These are phyloP conservation scores for Trypethelium eluteriae DNA, from an alignment of 495 filamentous ascomycete species.

Conservation along the genomic window DNA sequence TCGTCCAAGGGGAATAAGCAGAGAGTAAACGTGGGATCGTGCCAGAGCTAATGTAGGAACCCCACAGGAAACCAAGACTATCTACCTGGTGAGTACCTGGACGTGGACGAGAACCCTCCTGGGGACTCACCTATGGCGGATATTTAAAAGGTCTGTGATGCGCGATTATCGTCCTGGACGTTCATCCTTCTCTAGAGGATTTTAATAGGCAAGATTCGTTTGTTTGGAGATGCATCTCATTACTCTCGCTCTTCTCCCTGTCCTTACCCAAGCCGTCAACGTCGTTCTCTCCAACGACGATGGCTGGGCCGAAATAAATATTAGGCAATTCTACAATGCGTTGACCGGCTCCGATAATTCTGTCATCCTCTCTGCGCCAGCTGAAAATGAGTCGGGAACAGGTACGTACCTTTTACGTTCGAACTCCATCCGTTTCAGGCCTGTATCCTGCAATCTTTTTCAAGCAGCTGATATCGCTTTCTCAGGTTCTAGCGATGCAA, in stretches of 20 bases:
- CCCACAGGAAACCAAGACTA: not conserved
- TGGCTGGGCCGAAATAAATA: slow-evolving; percentile 63
- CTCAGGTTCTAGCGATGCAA: slow-evolving; percentile 46
- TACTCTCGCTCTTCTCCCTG: slow-evolving; percentile 29
- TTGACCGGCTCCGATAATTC: slow-evolving; percentile 48
- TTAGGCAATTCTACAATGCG: slow-evolving; percentile 48
- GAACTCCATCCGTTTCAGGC: not conserved
- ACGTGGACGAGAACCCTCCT: not conserved
- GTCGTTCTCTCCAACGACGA: slow-evolving; percentile 64
- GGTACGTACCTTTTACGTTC: slow-evolving; percentile 35
- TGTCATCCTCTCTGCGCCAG: slow-evolving; percentile 55
- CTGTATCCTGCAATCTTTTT: not conserved
- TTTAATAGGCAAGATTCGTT: not conserved
- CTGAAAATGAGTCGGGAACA: slow-evolving; percentile 56
- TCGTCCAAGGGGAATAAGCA: not conserved
- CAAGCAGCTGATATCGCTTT: not conserved
- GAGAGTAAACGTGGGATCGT: not conserved
- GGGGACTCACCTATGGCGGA: not conserved
- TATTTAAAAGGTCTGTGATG: too few species aligned
- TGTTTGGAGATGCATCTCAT: not conserved
- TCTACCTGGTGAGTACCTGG: not conserved
- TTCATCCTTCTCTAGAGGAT: not conserved
- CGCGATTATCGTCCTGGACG: not conserved
- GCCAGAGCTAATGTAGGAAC: slow-evolving; percentile 4
- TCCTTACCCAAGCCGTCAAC: slow-evolving; percentile 38